Conservation (phyloP, 176 grass and related monocot species). For the Puya raimondii region DNA sequence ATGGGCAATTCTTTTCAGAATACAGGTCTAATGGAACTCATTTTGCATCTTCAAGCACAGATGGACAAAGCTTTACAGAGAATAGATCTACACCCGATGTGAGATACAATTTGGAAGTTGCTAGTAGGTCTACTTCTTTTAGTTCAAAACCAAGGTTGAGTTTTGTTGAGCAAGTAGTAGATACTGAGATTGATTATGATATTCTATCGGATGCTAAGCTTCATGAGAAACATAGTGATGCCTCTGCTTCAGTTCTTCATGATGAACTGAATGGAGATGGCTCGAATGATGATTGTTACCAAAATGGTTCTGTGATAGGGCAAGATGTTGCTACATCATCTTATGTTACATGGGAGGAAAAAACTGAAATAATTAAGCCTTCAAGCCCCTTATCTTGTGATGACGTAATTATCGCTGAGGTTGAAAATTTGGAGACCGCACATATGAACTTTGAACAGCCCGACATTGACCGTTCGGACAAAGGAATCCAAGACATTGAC, state of each 20-base stretch:
- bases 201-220: slow-evolving; percentile 28
- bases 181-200: slow-evolving; percentile 36
- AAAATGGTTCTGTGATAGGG: slow-evolving; percentile 31
- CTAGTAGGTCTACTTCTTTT: slow-evolving; percentile 85
- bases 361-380: slow-evolving; percentile 53
- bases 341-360: slow-evolving; percentile 76
- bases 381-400: slow-evolving; percentile 61
- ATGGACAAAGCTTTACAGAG: slow-evolving; percentile 54
- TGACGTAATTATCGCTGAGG: slow-evolving; percentile 52
- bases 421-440: slow-evolving; percentile 30
- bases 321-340: slow-evolving; percentile 29
- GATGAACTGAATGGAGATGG: slow-evolving; percentile 23
- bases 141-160: slow-evolving; percentile 59
- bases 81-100: slow-evolving; percentile 58
- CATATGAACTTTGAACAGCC: slow-evolving; percentile 22
- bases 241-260: slow-evolving; percentile 15
- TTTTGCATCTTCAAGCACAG: slow-evolving; percentile 51
- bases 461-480: slow-evolving; percentile 19
- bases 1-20: slow-evolving; percentile 53
- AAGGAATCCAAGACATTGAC: slow-evolving; percentile 11
- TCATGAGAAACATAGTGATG: slow-evolving; percentile 16
- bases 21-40: slow-evolving; percentile 40
- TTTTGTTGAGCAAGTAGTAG: slow-evolving; percentile 47
- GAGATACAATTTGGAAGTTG: slow-evolving; percentile 56
- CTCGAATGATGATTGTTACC: slow-evolving; percentile 10